Conservation (phyloP, 2,329 filamentous ascomycete species). For the Fusarium sp. region DNA sequence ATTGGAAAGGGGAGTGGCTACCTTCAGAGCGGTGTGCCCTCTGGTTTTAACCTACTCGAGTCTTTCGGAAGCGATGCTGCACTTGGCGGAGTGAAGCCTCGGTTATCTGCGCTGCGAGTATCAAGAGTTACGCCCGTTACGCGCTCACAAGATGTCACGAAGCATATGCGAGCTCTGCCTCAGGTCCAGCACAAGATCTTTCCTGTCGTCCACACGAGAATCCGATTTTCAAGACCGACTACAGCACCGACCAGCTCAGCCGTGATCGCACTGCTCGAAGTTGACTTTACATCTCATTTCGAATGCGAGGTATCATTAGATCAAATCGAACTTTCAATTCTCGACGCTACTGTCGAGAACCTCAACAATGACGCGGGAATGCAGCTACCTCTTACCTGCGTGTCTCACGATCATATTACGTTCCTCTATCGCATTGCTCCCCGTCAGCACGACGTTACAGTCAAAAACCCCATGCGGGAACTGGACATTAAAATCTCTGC, state of each 20-base stretch:
- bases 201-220: constrained; percentile 76
- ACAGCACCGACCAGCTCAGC: constrained; percentile 66
- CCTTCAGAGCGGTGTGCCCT: constrained; percentile 73
- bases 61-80: constrained; percentile 74
- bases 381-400: constrained; percentile 67
- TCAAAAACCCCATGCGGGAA: constrained; percentile 59
- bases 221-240: constrained; percentile 74
- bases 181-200: constrained; percentile 70
- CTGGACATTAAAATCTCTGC: constrained; percentile 70
- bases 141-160: constrained; percentile 67
- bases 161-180: constrained; percentile 71
- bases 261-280: constrained; percentile 75
- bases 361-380: constrained; percentile 61
- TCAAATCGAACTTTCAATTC: constrained; percentile 65
- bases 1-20: constrained; percentile 63
- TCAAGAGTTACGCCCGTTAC: constrained; percentile 77
- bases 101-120: constrained; percentile 77
- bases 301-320: constrained; percentile 72
- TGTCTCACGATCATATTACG: constrained; percentile 78
- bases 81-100: constrained; percentile 68
- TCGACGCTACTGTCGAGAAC: constrained; percentile 66
- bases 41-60: constrained; percentile 80
- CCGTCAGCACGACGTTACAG: constrained; percentile 54
- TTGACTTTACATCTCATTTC: constrained; percentile 77
- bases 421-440: constrained; percentile 75